Base-by-base conservation (phyloP, 2,329 filamentous ascomycete species). In the Cladosporium sp. region DNA sequence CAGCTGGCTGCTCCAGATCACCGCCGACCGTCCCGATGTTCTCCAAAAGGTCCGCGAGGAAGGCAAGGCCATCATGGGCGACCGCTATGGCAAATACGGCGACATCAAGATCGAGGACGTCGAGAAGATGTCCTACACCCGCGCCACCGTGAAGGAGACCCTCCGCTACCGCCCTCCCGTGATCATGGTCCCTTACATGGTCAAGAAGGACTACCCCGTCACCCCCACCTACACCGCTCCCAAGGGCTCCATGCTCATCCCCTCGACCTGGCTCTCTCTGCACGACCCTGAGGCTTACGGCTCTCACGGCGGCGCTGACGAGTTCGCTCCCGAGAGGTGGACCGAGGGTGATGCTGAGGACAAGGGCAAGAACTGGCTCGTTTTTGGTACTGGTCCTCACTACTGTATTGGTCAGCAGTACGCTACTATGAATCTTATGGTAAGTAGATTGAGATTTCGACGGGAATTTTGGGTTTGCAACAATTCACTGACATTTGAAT, bases 381-480 rank as follows among this genome's bases (percentile, higher is more conserved):
- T 97, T 15, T 97, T 99, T 62, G 93, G 93, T 63, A 91, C 88
- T 17, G 93, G 93, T 7, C 89, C 93, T 61, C 93, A 97, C 73
- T 96, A 97, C 77, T 99, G 93, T 70, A 79, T 97, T 30, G 93
- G 92, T 47, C 92, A 97, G 75, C 85, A 85, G 39, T 99, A 96
- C 65, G 93, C 90, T 7, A 85, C 89, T 69, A 77, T 90, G 54
- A 96, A 96, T 71, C 75, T 99, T 62, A 92, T 88, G 65, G 49
- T 51, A 41, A 40, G 49, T n/a, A n/a, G n/a, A n/a, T n/a, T 44
- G 29, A 11, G 11, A 15, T 32, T 37, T 40, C 41, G 30, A 5
- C 47, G 39, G 13, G 24, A 15, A 7, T 17, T 2, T 5, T 36
- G 3, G 15, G 32, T 8, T n/a, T 43, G 58, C 2, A 1, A 18